A percentile compares a stretch with the other conserved stretches of the same genome.
Evolutionary conservation across 805 yeast species (phyloP).

Genomic region (Candida oleophila): DNA sequence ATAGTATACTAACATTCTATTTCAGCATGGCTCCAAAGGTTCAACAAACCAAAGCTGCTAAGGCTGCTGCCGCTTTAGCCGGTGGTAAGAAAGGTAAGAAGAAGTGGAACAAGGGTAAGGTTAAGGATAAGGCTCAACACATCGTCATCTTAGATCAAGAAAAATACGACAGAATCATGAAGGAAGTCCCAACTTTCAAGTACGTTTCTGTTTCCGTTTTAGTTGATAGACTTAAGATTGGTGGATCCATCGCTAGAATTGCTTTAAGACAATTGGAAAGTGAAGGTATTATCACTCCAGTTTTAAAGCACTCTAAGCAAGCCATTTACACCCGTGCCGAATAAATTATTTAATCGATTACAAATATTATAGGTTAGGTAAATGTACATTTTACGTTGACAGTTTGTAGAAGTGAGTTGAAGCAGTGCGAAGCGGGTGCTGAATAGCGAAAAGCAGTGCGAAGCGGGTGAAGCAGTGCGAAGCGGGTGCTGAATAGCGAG

Average conservation of each 20-base stretch:
- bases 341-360: constrained; percentile 17
- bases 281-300: constrained; percentile 92
- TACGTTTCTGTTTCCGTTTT: constrained; percentile 96
- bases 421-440: too few species aligned
- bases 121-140: constrained; percentile 99
- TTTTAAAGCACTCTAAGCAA: constrained; percentile 95
- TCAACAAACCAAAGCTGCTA: constrained; percentile 99
- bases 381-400: constrained; percentile 6
- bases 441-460: too few species aligned
- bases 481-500: too few species aligned
- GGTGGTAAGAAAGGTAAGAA: constrained; percentile 99
- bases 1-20: constrained; percentile 27
- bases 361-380: neutral
- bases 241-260: constrained; percentile 98
- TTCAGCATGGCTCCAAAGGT: constrained; percentile 95
- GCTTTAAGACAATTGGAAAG: constrained; percentile 94
- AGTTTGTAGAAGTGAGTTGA: too few species aligned
- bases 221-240: constrained; percentile 98
- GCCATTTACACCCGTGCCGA: constrained; percentile 86
- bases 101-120: constrained; percentile 99
- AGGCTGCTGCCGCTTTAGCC: constrained; percentile 99
- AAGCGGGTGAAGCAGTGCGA: too few species aligned
- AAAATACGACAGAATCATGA: constrained; percentile 97
- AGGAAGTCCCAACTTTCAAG: constrained; percentile 99
- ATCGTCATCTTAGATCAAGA: constrained; percentile 96